Evolutionary conservation across 345 rosid genomes (phyloP), one percentile per base, ranked within the genome.

Genomic region (Dimocarpus longan): DNA sequence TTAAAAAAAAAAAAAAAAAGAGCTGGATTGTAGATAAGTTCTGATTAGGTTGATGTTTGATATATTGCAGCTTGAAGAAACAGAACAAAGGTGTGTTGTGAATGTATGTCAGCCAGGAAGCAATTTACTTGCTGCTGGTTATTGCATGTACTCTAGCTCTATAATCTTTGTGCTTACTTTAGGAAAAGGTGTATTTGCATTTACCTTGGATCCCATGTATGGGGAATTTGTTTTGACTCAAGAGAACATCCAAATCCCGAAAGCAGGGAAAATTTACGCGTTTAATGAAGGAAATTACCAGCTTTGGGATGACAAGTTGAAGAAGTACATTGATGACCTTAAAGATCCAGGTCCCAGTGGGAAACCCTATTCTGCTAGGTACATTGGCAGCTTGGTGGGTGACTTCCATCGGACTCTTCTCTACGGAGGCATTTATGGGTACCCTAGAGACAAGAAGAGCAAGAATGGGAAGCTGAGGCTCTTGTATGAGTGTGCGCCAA

Each of bases 101-200:
- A 92, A 84, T 59, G 99, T 95, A 80, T 95, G 98, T 80, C 98
- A 95, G 68, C 99, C 99, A 43, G 97, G 99, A 81, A 90, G 79
- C 86, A 95, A 93, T 85, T 93, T 95, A 40, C 85, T 95, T 46
- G 97, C 96, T 15, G 98, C 99, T 2, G 99, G 98, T 32, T 95
- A 95, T 82, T 93, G 97, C 89, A 92, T 93, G 97, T 93, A 95
- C 81, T 95, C 98, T 1, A 95, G 99, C 86, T 95, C 99, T 3
- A 70, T 92, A 77, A 95, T 95, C 84, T 93, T 93, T 19, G 99
- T 93, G 68, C 82, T 95, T 32, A 91, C 97, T 0, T 43, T 95
- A 72, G 99, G 99, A 46, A 85, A 84, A 3, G 98, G 98, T 1
- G 99, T 95, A 62, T 95, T 85, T 67, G 77, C 94, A 28, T 95